Evolutionary conservation across 2,329 filamentous ascomycete species (phyloP).

Genomic region (Echinosphaeria canescens): DNA sequence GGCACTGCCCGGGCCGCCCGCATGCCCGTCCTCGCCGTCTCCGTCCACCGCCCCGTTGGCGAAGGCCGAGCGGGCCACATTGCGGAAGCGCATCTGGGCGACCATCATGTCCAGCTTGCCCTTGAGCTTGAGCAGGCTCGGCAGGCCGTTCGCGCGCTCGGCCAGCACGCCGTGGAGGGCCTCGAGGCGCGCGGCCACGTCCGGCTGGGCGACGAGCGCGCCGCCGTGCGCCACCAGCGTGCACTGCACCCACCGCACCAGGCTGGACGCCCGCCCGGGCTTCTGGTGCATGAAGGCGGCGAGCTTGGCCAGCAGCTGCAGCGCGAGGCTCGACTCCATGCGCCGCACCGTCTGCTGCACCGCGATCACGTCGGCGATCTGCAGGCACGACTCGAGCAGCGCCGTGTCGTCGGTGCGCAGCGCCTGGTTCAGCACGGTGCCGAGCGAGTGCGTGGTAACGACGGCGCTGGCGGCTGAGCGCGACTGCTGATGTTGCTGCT

Average conservation of each 20-base stretch:
- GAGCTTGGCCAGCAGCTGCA: constrained; percentile 58
- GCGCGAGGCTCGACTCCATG: constrained; percentile 68
- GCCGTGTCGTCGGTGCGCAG: constrained; percentile 79
- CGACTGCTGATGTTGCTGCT: constrained; percentile 15
- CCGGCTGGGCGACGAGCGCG: constrained; percentile 69
- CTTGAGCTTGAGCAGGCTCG: constrained; percentile 70
- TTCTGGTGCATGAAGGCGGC: constrained; percentile 72
- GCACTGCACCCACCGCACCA: constrained; percentile 95
- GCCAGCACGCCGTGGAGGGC: constrained; percentile 73
- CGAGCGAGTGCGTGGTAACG: constrained; percentile 36
- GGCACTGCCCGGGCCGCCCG: constrained; percentile 31
- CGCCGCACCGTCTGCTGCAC: constrained; percentile 81
- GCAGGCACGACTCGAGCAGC: constrained; percentile 81
- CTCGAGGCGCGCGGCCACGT: constrained; percentile 55
- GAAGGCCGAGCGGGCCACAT: constrained; percentile 13
- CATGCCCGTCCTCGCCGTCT: constrained; percentile 23
- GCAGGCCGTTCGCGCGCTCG: constrained; percentile 63
- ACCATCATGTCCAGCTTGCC: constrained; percentile 91
- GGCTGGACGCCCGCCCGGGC: constrained; percentile 70
- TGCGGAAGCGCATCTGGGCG: constrained; percentile 66
- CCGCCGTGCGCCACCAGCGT: constrained; percentile 82
- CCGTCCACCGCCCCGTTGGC: too few relatives aligned
- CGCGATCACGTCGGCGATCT: constrained; percentile 52
- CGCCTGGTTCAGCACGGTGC: constrained; percentile 83
- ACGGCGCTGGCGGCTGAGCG: constrained; percentile 17